A percentile compares a stretch with the other conserved stretches of the same genome.
phyloP scores from a whole-genome alignment of 2,329 filamentous ascomycete species.

The Paracoccidioides lutzii region DNA sequence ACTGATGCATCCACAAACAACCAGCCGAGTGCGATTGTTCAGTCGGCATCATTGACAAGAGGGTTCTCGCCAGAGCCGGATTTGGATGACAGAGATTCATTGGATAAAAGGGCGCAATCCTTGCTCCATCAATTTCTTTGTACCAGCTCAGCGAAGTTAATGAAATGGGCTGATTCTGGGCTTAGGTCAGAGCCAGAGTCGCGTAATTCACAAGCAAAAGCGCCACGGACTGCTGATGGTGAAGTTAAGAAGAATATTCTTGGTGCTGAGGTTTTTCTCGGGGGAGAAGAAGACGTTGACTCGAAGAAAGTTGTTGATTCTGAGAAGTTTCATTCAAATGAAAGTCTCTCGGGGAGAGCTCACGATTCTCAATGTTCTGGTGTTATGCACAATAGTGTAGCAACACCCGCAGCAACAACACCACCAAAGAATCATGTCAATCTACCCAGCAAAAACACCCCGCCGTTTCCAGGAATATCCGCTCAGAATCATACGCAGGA shows the following conservation, averaged over 20 bases:
- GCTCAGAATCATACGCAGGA: neutral
- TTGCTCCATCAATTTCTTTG: conserved; percentile 19
- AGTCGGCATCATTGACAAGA: neutral
- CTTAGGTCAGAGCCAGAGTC: neutral
- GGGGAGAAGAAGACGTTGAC: neutral
- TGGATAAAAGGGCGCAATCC: conserved; percentile 14
- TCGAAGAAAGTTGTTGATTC: neutral
- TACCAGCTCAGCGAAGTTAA: conserved; percentile 2
- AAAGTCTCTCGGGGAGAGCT: neutral
- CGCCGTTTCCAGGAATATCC: neutral
- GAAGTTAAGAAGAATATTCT: neutral
- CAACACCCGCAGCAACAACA: no score
- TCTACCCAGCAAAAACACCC: neutral
- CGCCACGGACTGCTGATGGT: neutral
- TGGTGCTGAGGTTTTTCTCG: neutral
- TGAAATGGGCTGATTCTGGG: neutral
- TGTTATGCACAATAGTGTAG: neutral
- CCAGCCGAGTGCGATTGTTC: neutral
- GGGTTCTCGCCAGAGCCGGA: neutral
- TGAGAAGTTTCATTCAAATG: neutral
- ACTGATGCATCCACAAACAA: neutral
- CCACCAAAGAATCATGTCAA: neutral
- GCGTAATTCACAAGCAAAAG: neutral
- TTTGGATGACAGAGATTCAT: neutral
- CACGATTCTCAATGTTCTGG: neutral